phyloP scores from a whole-genome alignment of 2,329 filamentous ascomycete species.

The Oidium heveae region DNA sequence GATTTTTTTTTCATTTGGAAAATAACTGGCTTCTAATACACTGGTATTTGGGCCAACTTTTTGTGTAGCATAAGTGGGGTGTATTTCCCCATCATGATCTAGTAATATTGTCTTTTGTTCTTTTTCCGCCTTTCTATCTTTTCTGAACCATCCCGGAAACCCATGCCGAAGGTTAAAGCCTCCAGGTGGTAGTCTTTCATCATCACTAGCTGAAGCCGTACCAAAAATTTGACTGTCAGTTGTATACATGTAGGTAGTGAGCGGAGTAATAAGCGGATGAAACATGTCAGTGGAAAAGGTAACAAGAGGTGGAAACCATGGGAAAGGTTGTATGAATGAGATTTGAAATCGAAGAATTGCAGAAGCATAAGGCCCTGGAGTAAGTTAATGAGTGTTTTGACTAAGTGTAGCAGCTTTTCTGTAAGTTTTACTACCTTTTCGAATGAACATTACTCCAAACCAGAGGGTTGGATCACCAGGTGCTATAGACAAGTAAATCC shows the following conservation, averaged over 20 bases:
- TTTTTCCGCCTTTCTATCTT: constrained; percentile 7
- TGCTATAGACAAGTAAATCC: constrained; percentile 65
- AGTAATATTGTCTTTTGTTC: neutral
- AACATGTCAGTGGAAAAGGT: constrained; percentile 86
- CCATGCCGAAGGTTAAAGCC: constrained; percentile 78
- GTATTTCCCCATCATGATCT: neutral
- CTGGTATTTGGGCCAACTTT: neutral
- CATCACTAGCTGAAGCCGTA: constrained; percentile 60
- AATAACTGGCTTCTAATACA: neutral
- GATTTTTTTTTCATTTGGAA: neutral
- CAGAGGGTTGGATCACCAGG: constrained; percentile 61
- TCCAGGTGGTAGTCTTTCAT: constrained; percentile 62
- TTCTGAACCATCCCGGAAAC: constrained; percentile 74
- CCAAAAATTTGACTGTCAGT: constrained; percentile 51
- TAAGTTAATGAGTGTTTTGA: neutral
- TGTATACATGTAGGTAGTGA: constrained; percentile 86
- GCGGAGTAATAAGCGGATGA: constrained; percentile 72
- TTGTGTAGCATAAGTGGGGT: neutral
- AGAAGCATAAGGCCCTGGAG: constrained; percentile 63
- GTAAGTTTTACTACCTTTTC: constrained; percentile 37
- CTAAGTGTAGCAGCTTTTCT: neutral
- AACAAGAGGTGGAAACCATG: constrained; percentile 53
- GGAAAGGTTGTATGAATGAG: constrained; percentile 62
- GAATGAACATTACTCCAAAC: constrained; percentile 79
- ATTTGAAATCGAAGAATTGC: constrained; percentile 79